Base-by-base conservation (phyloP, 179 eudicot genomes). In the Corrigiola litoralis region DNA sequence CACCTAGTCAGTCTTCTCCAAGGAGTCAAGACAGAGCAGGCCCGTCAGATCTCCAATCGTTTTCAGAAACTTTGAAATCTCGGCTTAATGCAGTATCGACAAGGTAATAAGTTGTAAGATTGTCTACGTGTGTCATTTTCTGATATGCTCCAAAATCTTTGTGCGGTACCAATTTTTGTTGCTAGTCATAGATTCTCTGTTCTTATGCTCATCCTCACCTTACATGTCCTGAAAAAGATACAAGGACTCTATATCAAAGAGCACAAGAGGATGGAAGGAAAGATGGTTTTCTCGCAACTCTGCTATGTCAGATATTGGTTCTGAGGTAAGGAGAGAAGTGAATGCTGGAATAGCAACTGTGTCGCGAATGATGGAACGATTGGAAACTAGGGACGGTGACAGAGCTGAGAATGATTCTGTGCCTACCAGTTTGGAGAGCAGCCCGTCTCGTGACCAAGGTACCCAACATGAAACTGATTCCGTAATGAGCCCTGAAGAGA, bases 251-350 rank as follows among this genome's bases (percentile, higher is more conserved):
- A 89, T 92, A 58, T 73, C 92, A 16, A 92, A 92, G 79, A 84
- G 84, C 77, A 89, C 98, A 2, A 83, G 83, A 59, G 85, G 95
- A 53, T 92, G 98, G 98, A 92, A 89, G 74, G 98, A 92, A 76
- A 87, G 81, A 72, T 82, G 94, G 73, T 92, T 92, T 75, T 76
- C 92, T 33, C 98, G 96, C 63, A 89, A 84, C 78, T 77, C 75
- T 68, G 70, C 85, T 47, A 55, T 62, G 61, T 66, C 82, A 5
- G 91, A 89, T 64, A 78, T 69, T 66, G 79, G 76, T 41, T 70
- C 91, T 65, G 95, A 85, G 66, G 84, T 69, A 40, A 81, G 82
- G 58, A 73, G 84, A 67, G 91, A 84, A 61, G 79, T 75, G 28
- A 78, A 78, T 73, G 79, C 78, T 14, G 87, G 83, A 59, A 77